Conservation (phyloP, 208 protist species). For the Porcisia hertigi region DNA sequence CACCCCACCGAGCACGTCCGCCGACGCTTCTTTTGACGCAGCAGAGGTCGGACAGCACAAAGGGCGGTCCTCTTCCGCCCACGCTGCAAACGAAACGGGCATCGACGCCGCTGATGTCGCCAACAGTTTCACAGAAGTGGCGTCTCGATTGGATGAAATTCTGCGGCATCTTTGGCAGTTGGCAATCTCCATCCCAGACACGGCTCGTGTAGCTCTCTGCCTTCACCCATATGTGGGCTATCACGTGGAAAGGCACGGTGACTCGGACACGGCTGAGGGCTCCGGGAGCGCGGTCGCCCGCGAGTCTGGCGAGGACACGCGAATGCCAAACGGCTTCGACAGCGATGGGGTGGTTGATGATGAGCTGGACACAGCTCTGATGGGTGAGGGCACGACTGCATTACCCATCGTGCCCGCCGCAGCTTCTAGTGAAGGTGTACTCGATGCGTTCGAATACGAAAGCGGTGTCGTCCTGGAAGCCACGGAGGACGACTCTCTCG, state of each 20-base stretch:
- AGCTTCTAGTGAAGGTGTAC: neutral
- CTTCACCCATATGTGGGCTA: neutral
- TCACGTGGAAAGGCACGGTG: neutral
- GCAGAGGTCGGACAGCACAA: neutral
- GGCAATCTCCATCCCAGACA: conserved; percentile 14
- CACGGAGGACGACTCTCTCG: neutral
- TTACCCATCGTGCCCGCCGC: neutral
- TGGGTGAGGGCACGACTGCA: neutral
- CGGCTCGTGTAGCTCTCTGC: conserved; percentile 4
- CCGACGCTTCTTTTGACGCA: neutral
- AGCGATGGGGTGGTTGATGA: neutral
- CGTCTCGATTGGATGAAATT: conserved; percentile 6
- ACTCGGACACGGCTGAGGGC: neutral
- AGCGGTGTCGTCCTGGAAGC: neutral
- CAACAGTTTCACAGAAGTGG: conserved; percentile 1
- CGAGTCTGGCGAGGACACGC: neutral
- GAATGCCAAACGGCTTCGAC: neutral
- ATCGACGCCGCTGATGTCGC: neutral
- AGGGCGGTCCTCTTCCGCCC: neutral
- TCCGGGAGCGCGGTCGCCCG: neutral
- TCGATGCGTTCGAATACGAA: neutral
- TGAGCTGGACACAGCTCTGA: neutral
- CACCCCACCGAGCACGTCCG: neutral
- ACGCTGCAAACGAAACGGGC: neutral
- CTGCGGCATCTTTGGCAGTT: conserved; percentile 24